A percentile compares a stretch with the other conserved stretches of the same genome.
Evolutionary conservation across 108 stramenopile genomes (phyloP).

Genomic region (Fragilariopsis cylindrus): DNA sequence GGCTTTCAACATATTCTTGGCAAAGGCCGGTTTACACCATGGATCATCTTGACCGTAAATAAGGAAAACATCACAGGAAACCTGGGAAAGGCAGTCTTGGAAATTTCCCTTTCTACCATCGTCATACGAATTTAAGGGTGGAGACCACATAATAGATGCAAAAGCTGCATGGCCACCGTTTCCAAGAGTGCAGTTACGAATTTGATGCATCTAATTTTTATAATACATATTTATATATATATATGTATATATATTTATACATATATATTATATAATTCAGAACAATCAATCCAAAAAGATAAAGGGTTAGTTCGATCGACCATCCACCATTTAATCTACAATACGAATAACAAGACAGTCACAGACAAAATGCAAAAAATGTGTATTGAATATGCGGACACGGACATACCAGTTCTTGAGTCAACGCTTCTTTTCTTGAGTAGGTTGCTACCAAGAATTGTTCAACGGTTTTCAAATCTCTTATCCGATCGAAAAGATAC

Average conservation of each 20-base stretch:
- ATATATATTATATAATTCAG: neutral
- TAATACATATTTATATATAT: neutral
- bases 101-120: constrained; percentile 2
- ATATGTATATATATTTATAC: neutral
- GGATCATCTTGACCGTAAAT: constrained; percentile 78
- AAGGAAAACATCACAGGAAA: constrained; percentile 70
- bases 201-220: constrained; percentile 39
- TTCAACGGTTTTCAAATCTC: constrained; percentile 63
- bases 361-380: neutral
- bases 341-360: neutral
- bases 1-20: constrained; percentile 36
- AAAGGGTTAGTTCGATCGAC: neutral
- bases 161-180: constrained; percentile 89
- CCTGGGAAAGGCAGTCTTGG: constrained; percentile 26
- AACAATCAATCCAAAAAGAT: neutral
- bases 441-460: constrained; percentile 64
- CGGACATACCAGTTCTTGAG: constrained; percentile 37
- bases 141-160: constrained; percentile 76
- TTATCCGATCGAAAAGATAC: constrained; percentile 65
- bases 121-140: constrained; percentile 39
- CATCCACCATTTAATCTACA: neutral
- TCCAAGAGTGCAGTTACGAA: constrained; percentile 69
- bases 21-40: constrained; percentile 63
- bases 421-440: constrained; percentile 50
- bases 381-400: neutral